A percentile compares a stretch with the other conserved stretches of the same genome.
Evolutionary conservation across 2,329 filamentous ascomycete species (phyloP).

Genomic region (Aspergillus tubingensis): DNA sequence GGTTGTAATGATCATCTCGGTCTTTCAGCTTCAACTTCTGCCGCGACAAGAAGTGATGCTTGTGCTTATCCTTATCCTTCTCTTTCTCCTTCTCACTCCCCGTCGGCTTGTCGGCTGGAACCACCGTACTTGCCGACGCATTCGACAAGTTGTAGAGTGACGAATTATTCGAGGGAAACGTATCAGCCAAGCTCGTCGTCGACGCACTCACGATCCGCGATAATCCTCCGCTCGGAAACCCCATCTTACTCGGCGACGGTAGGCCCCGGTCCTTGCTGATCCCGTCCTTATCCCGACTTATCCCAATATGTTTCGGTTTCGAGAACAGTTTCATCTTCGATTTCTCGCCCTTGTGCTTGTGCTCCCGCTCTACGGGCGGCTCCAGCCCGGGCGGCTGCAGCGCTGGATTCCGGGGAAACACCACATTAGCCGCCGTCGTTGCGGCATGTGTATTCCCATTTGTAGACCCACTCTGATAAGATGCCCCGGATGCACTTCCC

Average conservation of each 20-base stretch:
- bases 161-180: conserved; percentile 53
- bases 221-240: conserved; percentile 52
- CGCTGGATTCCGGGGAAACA: conserved; percentile 56
- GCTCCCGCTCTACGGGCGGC: conserved; percentile 38
- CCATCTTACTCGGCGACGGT: conserved; percentile 61
- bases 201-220: conserved; percentile 61
- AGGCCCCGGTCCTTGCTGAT: conserved; percentile 51
- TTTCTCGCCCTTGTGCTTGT: conserved; percentile 59
- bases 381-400: conserved; percentile 35
- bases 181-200: conserved; percentile 61
- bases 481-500: conserved; percentile 25
- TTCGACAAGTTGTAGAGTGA: conserved; percentile 65
- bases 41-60: conserved; percentile 66
- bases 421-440: conserved; percentile 63
- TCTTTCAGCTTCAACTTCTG: conserved; percentile 67
- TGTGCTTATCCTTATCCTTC: conserved; percentile 50
- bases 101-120: conserved; percentile 49
- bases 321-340: conserved; percentile 70
- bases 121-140: conserved; percentile 62
- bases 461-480: conserved; percentile 55
- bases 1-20: conserved; percentile 57
- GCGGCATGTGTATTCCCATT: conserved; percentile 57
- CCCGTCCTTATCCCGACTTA: conserved; percentile 60
- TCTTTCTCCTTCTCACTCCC: conserved; percentile 45
- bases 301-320: conserved; percentile 65